These are phyloP conservation scores for Linderniella brevidens DNA, from an alignment of 257 asterid genomes.

Conservation along the genomic window DNA sequence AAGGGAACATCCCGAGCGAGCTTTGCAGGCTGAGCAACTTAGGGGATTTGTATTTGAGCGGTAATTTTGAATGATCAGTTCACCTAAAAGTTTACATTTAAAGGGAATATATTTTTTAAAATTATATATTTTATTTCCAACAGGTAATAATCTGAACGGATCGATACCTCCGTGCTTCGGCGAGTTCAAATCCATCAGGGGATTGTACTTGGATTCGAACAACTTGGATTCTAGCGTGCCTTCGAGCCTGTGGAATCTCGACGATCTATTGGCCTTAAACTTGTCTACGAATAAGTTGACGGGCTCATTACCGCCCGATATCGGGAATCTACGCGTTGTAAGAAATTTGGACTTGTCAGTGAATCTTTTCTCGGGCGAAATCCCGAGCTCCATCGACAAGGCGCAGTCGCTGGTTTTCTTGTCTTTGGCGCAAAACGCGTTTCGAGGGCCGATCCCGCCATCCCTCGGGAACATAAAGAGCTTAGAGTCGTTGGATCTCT, in stretches of 20 bases:
- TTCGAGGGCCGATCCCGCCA: constrained; percentile 25
- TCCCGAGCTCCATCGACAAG: constrained; percentile 27
- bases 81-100: too few relatives aligned
- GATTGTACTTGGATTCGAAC: constrained; percentile 28
- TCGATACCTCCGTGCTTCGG: constrained; percentile 47
- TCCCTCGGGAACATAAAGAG: constrained; percentile 23
- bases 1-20: constrained; percentile 26
- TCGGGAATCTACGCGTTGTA: constrained; percentile 22
- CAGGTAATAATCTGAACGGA: constrained; percentile 33
- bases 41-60: constrained; percentile 23
- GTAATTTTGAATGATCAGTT: too few relatives aligned
- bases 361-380: constrained; percentile 29
- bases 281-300: constrained; percentile 24
- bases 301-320: constrained; percentile 25
- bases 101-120: too few relatives aligned
- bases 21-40: constrained; percentile 27
- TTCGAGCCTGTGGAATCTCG: constrained; percentile 23
- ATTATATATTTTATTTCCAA: too few relatives aligned
- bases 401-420: constrained; percentile 18
- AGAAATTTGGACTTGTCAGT: constrained; percentile 29
- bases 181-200: constrained; percentile 24
- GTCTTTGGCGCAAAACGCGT: constrained; percentile 26
- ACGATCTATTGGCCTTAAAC: constrained; percentile 25
- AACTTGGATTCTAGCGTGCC: constrained; percentile 25
- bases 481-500: constrained; percentile 30